phyloP scores from a whole-genome alignment of 345 rosid genomes.

The Salix dunnii region DNA sequence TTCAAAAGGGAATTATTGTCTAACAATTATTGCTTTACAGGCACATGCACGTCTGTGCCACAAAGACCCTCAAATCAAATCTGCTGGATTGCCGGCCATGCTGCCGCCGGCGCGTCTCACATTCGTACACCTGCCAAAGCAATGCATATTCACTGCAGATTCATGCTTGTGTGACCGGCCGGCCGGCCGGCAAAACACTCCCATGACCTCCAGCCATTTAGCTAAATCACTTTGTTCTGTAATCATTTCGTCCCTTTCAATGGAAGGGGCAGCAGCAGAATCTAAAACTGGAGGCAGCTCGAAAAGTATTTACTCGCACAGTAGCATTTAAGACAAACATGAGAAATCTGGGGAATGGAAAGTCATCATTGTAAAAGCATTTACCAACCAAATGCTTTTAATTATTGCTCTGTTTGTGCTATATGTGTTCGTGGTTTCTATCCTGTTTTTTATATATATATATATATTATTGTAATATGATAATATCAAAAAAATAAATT shows the following conservation, averaged over 20 bases:
- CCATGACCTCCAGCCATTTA: background rate
- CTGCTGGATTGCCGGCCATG: background rate
- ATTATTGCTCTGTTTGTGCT: too few relatives aligned
- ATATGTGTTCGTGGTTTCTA: too few relatives aligned
- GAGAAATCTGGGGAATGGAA: slow-evolving; percentile 13
- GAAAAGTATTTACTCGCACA: background rate
- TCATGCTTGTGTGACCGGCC: too few relatives aligned
- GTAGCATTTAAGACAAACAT: slow-evolving; percentile 24
- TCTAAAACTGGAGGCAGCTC: background rate
- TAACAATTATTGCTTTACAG: background rate
- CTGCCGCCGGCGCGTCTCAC: background rate
- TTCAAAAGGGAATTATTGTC: background rate
- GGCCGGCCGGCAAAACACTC: background rate
- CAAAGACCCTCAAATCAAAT: background rate
- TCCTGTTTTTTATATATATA: too few relatives aligned
- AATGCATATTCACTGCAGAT: too few relatives aligned
- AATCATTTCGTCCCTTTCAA: background rate
- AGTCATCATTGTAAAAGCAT: background rate
- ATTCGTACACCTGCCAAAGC: too few relatives aligned
- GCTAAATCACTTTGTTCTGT: background rate
- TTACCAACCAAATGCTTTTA: background rate
- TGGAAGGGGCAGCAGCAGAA: background rate
- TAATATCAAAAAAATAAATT: too few relatives aligned
- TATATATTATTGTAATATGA: too few relatives aligned
- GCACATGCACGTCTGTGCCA: background rate